Conservation (phyloP, 2,329 filamentous ascomycete species). For the Aureobasidium sp. region DNA sequence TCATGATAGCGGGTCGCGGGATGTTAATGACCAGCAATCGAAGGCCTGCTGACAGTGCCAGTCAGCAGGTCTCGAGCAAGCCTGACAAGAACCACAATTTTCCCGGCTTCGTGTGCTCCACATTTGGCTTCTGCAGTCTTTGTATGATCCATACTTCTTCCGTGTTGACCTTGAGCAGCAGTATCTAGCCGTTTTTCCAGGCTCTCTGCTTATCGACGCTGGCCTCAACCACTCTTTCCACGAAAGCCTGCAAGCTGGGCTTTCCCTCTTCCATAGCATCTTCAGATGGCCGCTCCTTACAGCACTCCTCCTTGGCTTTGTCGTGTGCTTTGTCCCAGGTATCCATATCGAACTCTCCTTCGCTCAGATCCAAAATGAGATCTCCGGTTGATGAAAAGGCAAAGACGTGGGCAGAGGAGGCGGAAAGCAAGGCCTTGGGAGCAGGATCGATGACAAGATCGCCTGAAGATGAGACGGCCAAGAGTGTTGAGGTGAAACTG, state of each 20-base stretch:
- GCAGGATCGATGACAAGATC: constrained; percentile 47
- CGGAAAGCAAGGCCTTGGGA: constrained; percentile 53
- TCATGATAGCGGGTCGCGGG: neutral
- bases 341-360: constrained; percentile 67
- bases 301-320: constrained; percentile 60
- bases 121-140: neutral
- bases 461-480: constrained; percentile 30
- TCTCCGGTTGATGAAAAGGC: constrained; percentile 70
- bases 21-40: neutral
- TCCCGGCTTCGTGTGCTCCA: neutral
- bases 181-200: constrained; percentile 16
- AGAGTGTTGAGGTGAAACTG: constrained; percentile 55
- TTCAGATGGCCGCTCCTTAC: constrained; percentile 34
- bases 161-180: neutral
- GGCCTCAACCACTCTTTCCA: constrained; percentile 16
- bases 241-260: neutral
- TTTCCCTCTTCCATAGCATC: constrained; percentile 31
- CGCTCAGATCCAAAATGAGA: constrained; percentile 71
- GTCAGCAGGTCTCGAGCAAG: neutral
- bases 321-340: constrained; percentile 69
- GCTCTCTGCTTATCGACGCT: constrained; percentile 14
- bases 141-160: neutral
- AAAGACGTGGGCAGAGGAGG: constrained; percentile 72
- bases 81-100: neutral
- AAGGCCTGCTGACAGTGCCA: neutral